phyloP scores from a whole-genome alignment of 2,329 filamentous ascomycete genomes.

The Hymenoscyphus fructigenus region DNA sequence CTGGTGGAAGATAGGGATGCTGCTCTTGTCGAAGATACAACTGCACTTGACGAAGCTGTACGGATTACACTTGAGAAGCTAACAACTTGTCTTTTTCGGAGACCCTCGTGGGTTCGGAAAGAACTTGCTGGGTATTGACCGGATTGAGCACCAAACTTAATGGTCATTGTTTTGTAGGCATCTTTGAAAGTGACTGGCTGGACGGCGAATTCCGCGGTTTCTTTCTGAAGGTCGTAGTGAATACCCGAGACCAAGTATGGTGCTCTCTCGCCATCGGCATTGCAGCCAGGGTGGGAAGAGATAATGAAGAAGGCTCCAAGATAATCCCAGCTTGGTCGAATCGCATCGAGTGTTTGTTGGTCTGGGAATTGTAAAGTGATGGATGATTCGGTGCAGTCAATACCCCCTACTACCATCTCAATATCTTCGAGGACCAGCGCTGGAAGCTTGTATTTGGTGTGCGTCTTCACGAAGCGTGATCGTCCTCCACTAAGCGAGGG shows the following conservation, averaged over 20 bases:
- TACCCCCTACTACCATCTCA: constrained; percentile 13
- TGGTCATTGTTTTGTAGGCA: constrained; percentile 22
- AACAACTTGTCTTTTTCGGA: constrained; percentile 10
- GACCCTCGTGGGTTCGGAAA: constrained; percentile 17
- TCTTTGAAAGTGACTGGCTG: constrained; percentile 16
- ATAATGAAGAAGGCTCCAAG: constrained; percentile 14
- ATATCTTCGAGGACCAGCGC: constrained; percentile 24
- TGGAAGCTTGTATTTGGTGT: constrained; percentile 24
- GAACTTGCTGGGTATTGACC: constrained; percentile 12
- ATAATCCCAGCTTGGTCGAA: constrained; percentile 15
- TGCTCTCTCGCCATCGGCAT: constrained; percentile 15
- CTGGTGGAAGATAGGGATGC: background rate
- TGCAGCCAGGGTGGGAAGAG: constrained; percentile 17
- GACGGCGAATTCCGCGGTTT: constrained; percentile 13
- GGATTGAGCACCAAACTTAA: constrained; percentile 20
- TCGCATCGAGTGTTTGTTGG: constrained; percentile 3
- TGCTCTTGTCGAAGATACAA: background rate
- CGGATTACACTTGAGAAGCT: background rate
- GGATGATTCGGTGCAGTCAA: constrained; percentile 16
- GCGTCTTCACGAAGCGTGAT: constrained; percentile 20
- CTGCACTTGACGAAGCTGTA: background rate
- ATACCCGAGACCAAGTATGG: constrained; percentile 18
- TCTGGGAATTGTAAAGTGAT: constrained; percentile 15
- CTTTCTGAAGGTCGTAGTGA: constrained; percentile 11
- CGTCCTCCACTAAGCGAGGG: constrained; percentile 14